Evolutionary conservation across 169 alveolate genomes (phyloP).

Genomic region (Babesia divergens): DNA sequence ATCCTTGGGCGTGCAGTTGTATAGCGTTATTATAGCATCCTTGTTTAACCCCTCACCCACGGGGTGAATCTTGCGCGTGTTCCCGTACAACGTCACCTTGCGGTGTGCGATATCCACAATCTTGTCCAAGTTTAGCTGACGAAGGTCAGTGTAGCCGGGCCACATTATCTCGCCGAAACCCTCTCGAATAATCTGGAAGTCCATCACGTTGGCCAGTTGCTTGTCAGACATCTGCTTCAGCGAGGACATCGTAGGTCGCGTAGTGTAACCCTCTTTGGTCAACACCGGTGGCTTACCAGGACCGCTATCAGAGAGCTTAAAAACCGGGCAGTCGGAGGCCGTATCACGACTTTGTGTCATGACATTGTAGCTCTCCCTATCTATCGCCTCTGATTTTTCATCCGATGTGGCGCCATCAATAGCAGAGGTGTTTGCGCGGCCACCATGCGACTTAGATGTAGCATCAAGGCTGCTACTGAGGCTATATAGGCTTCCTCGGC

Average conservation of each 20-base stretch:
- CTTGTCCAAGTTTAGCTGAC: constrained; percentile 76
- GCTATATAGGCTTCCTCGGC: neutral
- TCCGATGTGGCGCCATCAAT: neutral
- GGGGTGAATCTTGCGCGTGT: constrained; percentile 42
- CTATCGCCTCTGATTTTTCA: neutral
- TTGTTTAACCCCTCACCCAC: constrained; percentile 75
- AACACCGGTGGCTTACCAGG: constrained; percentile 66
- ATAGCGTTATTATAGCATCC: constrained; percentile 63
- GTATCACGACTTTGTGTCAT: neutral
- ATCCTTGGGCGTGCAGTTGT: constrained; percentile 66
- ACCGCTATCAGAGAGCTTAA: constrained; percentile 12
- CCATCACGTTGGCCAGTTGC: constrained; percentile 71
- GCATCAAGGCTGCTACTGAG: neutral
- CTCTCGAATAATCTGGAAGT: constrained; percentile 66
- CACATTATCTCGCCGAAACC: constrained; percentile 78
- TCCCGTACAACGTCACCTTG: constrained; percentile 43
- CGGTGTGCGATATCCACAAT: constrained; percentile 65
- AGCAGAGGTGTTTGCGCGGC: neutral
- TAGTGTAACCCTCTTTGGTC: constrained; percentile 67
- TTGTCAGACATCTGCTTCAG: constrained; percentile 74
- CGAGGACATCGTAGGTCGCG: constrained; percentile 71
- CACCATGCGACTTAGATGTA: neutral
- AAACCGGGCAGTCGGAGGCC: neutral
- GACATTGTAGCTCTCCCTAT: neutral
- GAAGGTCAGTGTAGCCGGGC: constrained; percentile 80